Base-by-base conservation (phyloP, 2,329 filamentous ascomycete genomes). In the Hypoxylon sp. region DNA sequence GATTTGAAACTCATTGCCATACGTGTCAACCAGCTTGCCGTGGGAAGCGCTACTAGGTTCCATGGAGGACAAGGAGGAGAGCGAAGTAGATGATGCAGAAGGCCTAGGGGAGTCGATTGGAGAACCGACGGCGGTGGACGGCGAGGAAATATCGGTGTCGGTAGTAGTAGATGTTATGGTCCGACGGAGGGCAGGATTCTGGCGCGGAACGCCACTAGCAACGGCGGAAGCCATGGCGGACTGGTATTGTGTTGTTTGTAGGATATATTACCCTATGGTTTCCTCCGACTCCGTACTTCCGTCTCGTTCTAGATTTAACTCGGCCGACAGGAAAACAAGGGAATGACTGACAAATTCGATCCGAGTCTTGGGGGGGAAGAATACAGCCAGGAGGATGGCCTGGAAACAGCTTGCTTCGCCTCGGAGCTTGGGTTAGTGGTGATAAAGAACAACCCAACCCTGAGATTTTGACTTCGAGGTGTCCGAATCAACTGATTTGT, bases 1-100 rank as follows among this genome's bases (percentile, higher is more conserved):
- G 63, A 97, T 87, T 81, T 93, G 86, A 85, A 99, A 99, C 77
- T 94, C 88, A 82, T 98, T 97, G 82, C 96, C 96, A 80, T 97
- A 96, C 11, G 93, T 95, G 83, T 99, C 94, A 71, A 96, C 77
- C 73, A 99, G 88, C 79, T 90, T 89, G 75, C 88, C 89, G 74
- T 87, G 70, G 60, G 76, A 57, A 46, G 55, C 51, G 59, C 70
- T 81, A 79, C 73, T 75, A 59, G 73, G 83, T 70, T 87, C 84
- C 61, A 89, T 86, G 10, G 92, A 94, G 62, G 89, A 90, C 79
- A 98, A 86, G 25, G 96, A 98, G 10, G 95, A 98, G 69, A 98
- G 87, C 2, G 96, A 98, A 2, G 95, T 97, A 41, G 92, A 93
- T 6, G 96, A 98, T 50, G 94, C 84, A 19, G 89, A 91, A 28